Evolutionary conservation across 2,329 filamentous ascomycete species (phyloP).

Genomic region (Coniochaeta sp.): DNA sequence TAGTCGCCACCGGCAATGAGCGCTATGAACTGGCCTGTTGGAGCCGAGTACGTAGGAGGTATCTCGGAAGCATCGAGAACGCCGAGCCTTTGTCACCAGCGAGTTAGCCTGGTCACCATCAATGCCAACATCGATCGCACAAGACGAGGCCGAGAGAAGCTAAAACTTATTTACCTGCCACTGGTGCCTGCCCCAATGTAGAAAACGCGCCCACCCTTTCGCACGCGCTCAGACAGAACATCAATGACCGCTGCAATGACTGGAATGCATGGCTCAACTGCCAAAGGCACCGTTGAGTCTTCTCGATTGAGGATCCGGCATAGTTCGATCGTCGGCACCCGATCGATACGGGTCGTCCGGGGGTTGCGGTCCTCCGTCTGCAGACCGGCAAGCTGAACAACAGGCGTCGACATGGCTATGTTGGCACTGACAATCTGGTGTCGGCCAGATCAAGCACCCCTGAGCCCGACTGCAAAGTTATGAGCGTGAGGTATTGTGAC

Average conservation of each 20-base stretch:
- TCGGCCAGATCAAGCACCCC: neutral
- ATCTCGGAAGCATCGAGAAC: conserved; percentile 33
- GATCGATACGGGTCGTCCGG: conserved; percentile 24
- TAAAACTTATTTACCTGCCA: conserved; percentile 23
- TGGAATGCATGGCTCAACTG: conserved; percentile 21
- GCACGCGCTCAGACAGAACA: conserved; percentile 19
- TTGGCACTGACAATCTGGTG: neutral
- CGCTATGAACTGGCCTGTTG: conserved; percentile 28
- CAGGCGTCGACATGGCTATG: neutral
- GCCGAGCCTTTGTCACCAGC: conserved; percentile 20
- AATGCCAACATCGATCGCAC: neutral
- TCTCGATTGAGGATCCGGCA: conserved; percentile 28
- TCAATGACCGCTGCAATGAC: conserved; percentile 26
- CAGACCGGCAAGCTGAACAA: conserved; percentile 19
- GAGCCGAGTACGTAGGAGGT: conserved; percentile 30
- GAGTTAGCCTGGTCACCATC: neutral
- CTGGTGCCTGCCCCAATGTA: conserved; percentile 36
- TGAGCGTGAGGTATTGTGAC: neutral
- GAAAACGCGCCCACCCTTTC: conserved; percentile 23
- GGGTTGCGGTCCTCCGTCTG: conserved; percentile 29
- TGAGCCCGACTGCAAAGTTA: neutral
- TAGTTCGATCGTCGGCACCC: conserved; percentile 26
- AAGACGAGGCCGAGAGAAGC: neutral
- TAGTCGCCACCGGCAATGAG: conserved; percentile 32
- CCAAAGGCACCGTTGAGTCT: conserved; percentile 22